Evolutionary conservation across 805 yeast species (phyloP), one percentile per base, ranked within the genome.

Genomic region (Candida quercuum): DNA sequence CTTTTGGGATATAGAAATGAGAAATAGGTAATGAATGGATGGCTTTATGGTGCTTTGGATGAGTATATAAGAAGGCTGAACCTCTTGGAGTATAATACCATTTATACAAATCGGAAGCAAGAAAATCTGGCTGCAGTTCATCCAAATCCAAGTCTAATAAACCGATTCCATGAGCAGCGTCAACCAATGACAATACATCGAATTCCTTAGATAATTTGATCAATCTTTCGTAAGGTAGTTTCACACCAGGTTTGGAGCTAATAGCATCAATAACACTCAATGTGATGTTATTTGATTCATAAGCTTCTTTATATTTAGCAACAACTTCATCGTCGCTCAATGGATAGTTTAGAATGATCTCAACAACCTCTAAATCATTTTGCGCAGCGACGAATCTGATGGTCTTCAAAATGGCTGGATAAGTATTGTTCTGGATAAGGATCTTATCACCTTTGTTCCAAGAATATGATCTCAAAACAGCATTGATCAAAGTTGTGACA

Each of bases 151-250:
- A 37, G 9, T 71, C 69, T 22, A 74, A 48, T 38, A 68, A 58
- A 0, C 91, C 91, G 25, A 76, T 64, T 1, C 76, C 72, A 51
- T 83, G 91, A 5, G 89, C 91, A 12, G 83, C 91, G 54, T 83
- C 91, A 19, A 83, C 69, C 30, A 79, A 57, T 4, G 85, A 74
- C 32, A 78, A 42, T 5, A 74, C 72, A 12, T 59, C 56, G 33
- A 73, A 57, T 35, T 70, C 56, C 12, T 59, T 54, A 44, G 86
- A 76, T 29, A 74, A 48, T 6, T 52, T 42, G 3, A 67, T 62
- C 32, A 82, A 45, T 36, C 62, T 51, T 41, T 69, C 67, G 54
- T 67, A 81, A 1, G 93, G 91, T 21, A 81, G 46, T 17, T 56
- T 48, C 5, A 71, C 71, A 8, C 81, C 81, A 2, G 93, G 91